Conservation (phyloP, 345 rosid genomes). For the Camelina laxa region DNA sequence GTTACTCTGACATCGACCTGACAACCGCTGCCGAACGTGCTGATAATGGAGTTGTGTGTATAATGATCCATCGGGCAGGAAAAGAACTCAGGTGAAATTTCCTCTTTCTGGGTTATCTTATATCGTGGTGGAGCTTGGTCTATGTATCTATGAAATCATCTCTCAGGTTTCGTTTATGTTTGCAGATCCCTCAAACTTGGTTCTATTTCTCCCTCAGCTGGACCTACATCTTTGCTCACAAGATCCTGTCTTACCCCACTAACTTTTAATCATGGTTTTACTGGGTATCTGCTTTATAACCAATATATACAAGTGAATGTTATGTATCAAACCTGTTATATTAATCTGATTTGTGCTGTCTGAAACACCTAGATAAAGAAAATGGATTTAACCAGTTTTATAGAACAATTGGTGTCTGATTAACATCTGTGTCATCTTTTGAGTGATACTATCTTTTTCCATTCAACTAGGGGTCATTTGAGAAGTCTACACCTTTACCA, state of each 20-base stretch:
- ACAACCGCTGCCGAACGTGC: slow-evolving; percentile 72
- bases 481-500: slow-evolving; percentile 84
- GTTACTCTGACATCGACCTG: slow-evolving; percentile 83
- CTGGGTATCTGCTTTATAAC: slow-evolving; percentile 35
- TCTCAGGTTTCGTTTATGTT: slow-evolving; percentile 22
- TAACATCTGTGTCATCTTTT: slow-evolving; percentile 5
- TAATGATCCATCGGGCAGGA: slow-evolving; percentile 90
- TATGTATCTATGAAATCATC: slow-evolving; percentile 15
- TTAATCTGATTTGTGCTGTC: slow-evolving; percentile 12
- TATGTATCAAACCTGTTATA: neutral
- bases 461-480: slow-evolving; percentile 58
- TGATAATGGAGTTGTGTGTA: slow-evolving; percentile 79
- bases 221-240: slow-evolving; percentile 58
- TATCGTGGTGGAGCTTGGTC: slow-evolving; percentile 14
- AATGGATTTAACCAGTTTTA: slow-evolving; percentile 10
- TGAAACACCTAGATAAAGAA: neutral
- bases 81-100: slow-evolving; percentile 67
- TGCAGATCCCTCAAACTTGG: slow-evolving; percentile 88
- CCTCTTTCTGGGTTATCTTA: slow-evolving; percentile 3
- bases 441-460: slow-evolving; percentile 31
- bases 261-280: slow-evolving; percentile 37
- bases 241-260: slow-evolving; percentile 79
- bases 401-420: neutral
- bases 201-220: slow-evolving; percentile 54
- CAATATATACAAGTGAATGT: slow-evolving; percentile 14